Evolutionary conservation across 805 yeast genomes (phyloP).

Genomic region (Pichia californica): DNA sequence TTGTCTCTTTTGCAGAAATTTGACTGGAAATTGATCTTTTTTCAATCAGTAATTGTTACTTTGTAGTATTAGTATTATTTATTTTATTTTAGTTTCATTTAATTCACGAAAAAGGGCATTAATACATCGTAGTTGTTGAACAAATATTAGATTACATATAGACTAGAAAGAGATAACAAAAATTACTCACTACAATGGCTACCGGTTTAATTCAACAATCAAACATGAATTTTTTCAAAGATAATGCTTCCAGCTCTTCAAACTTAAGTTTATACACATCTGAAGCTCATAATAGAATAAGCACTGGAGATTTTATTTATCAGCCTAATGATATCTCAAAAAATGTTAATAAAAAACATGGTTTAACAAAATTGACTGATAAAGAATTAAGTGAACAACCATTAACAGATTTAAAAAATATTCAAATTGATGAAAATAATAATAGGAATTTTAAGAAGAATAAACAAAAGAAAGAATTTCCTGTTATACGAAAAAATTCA

Average conservation of each 20-base stretch:
- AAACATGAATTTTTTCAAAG: not conserved
- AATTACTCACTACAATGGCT: slow-evolving; percentile 3
- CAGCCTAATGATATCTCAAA: not conserved
- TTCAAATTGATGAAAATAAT: not conserved
- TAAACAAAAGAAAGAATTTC: slow-evolving; percentile 6
- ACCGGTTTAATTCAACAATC: slow-evolving; percentile 2
- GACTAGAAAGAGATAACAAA: not conserved
- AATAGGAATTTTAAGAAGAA: not conserved
- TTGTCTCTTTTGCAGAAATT: no score
- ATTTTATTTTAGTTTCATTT: no score
- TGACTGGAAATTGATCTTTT: no score
- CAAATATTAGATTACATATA: no score
- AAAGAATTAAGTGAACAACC: not conserved
- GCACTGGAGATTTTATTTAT: slow-evolving; percentile 5
- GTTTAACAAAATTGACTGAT: not conserved
- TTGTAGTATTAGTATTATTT: no score
- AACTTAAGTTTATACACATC: slow-evolving; percentile 5
- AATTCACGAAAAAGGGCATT: no score
- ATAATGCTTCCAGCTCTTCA: slow-evolving; percentile 1
- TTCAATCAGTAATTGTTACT: no score
- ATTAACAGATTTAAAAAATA: not conserved
- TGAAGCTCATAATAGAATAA: slow-evolving; percentile 6
- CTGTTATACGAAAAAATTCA: slow-evolving; percentile 10
- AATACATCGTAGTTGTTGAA: no score
- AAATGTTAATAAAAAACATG: not conserved